Percentiles rank a stretch among this genome's conserved stretches.
phyloP scores from a whole-genome alignment of 2,329 filamentous ascomycete species.

The Didymella keratinophila region DNA sequence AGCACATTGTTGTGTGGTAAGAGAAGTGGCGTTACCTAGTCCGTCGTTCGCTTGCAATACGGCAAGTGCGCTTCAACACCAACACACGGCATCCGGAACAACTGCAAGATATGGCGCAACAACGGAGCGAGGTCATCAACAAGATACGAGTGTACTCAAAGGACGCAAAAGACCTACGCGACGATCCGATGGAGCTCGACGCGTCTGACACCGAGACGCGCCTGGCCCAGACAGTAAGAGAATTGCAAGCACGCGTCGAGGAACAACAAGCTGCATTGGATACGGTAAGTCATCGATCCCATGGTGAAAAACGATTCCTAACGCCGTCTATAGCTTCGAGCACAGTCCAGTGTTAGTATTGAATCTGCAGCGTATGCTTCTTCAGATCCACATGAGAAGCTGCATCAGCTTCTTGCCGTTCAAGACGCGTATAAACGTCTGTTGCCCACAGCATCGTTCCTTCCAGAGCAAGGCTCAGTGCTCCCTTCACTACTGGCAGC shows the following conservation, averaged over 20 bases:
- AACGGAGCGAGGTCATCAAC: slow-evolving; percentile 24
- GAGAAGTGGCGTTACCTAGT: slow-evolving; percentile 10
- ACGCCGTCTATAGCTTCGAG: slow-evolving; percentile 54
- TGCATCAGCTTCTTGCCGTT: slow-evolving; percentile 61
- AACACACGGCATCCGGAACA: slow-evolving; percentile 1
- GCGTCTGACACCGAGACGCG: slow-evolving; percentile 58
- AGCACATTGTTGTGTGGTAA: not conserved
- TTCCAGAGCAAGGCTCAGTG: slow-evolving; percentile 72
- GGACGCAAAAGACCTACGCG: slow-evolving; percentile 31
- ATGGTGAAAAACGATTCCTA: not conserved
- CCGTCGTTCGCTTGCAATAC: slow-evolving; percentile 11
- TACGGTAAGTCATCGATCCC: slow-evolving; percentile 45
- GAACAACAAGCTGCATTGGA: slow-evolving; percentile 58
- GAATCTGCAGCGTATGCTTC: slow-evolving; percentile 45
- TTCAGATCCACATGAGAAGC: slow-evolving; percentile 43
- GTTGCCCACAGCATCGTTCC: slow-evolving; percentile 66
- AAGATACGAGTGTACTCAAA: slow-evolving; percentile 44
- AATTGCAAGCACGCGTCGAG: slow-evolving; percentile 65
- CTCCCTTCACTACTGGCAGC: slow-evolving; percentile 76
- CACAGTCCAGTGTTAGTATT: slow-evolving; percentile 34
- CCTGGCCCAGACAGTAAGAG: slow-evolving; percentile 71
- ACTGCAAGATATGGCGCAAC: slow-evolving; percentile 33
- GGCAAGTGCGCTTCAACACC: slow-evolving; percentile 9
- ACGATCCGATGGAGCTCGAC: slow-evolving; percentile 49
- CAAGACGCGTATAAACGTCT: slow-evolving; percentile 72